Evolutionary conservation across 257 asterid genomes (phyloP), one percentile per base, ranked within the genome.

Genomic region (Eustoma russellianum): DNA sequence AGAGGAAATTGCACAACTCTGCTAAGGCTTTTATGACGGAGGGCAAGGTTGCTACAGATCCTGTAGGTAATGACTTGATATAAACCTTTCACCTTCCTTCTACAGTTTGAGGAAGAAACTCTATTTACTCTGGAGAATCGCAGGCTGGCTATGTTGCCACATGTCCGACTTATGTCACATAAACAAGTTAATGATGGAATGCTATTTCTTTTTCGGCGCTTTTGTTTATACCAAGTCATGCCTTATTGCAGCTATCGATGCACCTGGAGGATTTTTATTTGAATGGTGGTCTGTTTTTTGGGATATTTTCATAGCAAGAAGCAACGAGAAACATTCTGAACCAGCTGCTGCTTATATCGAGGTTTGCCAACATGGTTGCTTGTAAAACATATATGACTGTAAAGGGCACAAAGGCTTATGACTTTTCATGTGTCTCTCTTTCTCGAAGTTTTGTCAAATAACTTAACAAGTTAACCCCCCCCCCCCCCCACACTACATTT

Each of bases 261-360:
- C 99, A 11, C 99, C 99, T 24, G 99, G 99, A 64, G 99, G 99
- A 52, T 93, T 93, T 80, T 89, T 93, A 28, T 85, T 85, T 41
- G 99, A 93, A 55, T 92, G 99, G 99, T 92, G 99, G 99, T 92
- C 99, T 15, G 97, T 88, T 50, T 88, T 93, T 68, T 93, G 99
- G 99, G 99, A 93, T 71, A 93, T 93, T 60, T 93, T 85, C 77
- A 93, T 93, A 59, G 93, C 99, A 49, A 82, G 99, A 81, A 88
- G 95, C 51, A 93, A 93, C 43, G 99, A 79, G 70, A 93, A 93
- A 80, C 99, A 93, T 76, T 93, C 99, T 7, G 99, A 93, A 71
- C 73, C 97, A 66, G 99, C 99, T 68, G 99, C 97, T 41, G 88
- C 99, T 55, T 93, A 85, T 74, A 88, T 88, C 56, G 97, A 93